Base-by-base conservation (phyloP, 257 asterid genomes). In the Pogostemon cablin region DNA sequence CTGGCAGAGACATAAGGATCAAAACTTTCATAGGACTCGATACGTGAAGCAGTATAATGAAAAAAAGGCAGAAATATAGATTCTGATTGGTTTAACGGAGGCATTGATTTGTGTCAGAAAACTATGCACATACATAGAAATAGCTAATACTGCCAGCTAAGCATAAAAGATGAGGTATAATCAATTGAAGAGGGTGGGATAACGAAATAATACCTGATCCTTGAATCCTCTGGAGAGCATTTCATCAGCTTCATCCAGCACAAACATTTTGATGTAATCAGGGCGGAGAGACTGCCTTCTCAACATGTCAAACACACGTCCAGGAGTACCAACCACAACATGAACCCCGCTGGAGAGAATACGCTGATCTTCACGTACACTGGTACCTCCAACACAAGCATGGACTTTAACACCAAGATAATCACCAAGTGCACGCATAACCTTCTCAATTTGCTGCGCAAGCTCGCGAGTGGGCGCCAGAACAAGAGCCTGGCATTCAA, bases 321-420 rank as follows among this genome's bases (percentile, higher is more conserved):
- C 91, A 2, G 91, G 91, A n/a, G 91, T 86, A 47, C 91, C 91
- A 64, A 86, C 91, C 57, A 86, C 88, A 2, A 86, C 91, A 62
- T 86, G 91, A 15, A 86, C 91, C 42, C 91, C 91, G 43, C 82
- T 81, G 66, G 87, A 82, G 44, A 86, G 91, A 56, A 86, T 86
- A 35, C 88, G 86, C 71, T 84, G 88, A 67, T 83, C 86, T 68
- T 83, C 88, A 70, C 88, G 88, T 12, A 83, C 88, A 9, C 71
- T 81, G 71, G 88, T 86, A 52, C 90, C 90, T 60, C 88, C 90
- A 41, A 86, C 88, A 2, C 91, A 86, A 10, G 88, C 91, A 78
- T 86, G 91, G 10, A 86, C 88, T 71, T 86, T 86, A 20, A 86
- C 91, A 6, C 87, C 88, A 41, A 86, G 88, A 73, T 86, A 86